Base-by-base conservation (phyloP, 2,329 filamentous ascomycete genomes). In the Cordyceps cicadae region DNA sequence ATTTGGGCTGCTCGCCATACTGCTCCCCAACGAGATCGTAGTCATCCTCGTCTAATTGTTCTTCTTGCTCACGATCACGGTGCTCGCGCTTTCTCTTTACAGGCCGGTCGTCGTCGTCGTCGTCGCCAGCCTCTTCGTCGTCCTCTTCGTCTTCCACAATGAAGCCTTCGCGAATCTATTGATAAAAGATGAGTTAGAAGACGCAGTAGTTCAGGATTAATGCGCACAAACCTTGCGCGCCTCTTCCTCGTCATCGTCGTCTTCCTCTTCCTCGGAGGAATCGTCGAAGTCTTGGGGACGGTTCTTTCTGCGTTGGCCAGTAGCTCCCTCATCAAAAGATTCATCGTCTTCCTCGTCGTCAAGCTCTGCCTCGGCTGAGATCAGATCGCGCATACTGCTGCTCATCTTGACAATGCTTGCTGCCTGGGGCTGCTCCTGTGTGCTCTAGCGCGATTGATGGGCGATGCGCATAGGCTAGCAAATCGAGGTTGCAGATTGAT, bases 41-140 rank as follows among this genome's bases (percentile, higher is more conserved):
- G 79, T 99, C 94, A 72, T 99, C 94, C 66, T 97, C 93, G 67
- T 97, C 94, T 9, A 99, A 84, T 63, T 90, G 89, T 63, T 93
- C 92, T 70, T 96, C 91, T 64, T 90, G 87, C 69, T 90, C 89
- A 60, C 89, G 87, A 70, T 95, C 89, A 54, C 82, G 77, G 62
- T 85, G 79, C 69, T 90, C 86, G 66, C 90, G 87, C 78, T 94
- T 96, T 74, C 86, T 85, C 72, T 88, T 88, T 65, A 83, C 79
- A 43, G 84, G 82, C 62, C 76, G 79, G 62, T 78, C 79, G 52
- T 82, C 79, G 53, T 74, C 79, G 61, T 82, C 78, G 41, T 85
- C 83, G 66, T 82, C 83, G 57, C 81, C 87, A 57, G 88, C 84
- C 37, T 86, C 86, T 54, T 87, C 83, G 53, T 88, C 88, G 67